Percentiles rank a stretch among this genome's conserved stretches.
Evolutionary conservation across 805 yeast species (phyloP).

Genomic region (Pichia deserticola): DNA sequence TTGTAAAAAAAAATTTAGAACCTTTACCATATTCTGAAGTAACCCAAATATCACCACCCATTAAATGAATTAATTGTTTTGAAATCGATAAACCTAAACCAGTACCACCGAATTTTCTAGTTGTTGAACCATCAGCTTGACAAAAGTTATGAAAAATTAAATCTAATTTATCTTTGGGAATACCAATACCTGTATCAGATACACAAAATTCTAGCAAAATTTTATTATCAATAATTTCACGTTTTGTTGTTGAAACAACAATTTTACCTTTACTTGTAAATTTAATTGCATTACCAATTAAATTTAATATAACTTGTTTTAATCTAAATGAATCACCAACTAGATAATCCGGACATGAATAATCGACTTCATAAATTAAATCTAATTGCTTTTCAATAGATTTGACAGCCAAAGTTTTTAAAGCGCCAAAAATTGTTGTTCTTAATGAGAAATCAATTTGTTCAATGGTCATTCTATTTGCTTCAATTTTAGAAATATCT

Average conservation of each 20-base stretch:
- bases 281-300: conserved; percentile 86
- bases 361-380: conserved; percentile 73
- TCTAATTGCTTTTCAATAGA: conserved; percentile 82
- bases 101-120: conserved; percentile 89
- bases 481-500: conserved; percentile 90
- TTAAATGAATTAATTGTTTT: conserved; percentile 74
- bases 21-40: conserved; percentile 75
- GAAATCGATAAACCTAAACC: conserved; percentile 86
- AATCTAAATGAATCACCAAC: conserved; percentile 86
- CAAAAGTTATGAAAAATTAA: conserved; percentile 85
- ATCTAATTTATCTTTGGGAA: conserved; percentile 76
- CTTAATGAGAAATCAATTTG: conserved; percentile 80
- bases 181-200: conserved; percentile 87
- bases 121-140: conserved; percentile 91
- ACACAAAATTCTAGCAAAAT: conserved; percentile 73
- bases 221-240: conserved; percentile 32
- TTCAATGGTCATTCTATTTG: conserved; percentile 88
- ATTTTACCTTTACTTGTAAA: conserved; percentile 81
- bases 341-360: conserved; percentile 78
- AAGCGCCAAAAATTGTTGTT: conserved; percentile 84
- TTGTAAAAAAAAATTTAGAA: conserved; percentile 75
- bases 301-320: conserved; percentile 77
- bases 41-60: conserved; percentile 96
- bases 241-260: conserved; percentile 51
- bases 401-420: conserved; percentile 82